Base-by-base conservation (phyloP, 2,329 filamentous ascomycete genomes). In the Colletotrichum melonis region DNA sequence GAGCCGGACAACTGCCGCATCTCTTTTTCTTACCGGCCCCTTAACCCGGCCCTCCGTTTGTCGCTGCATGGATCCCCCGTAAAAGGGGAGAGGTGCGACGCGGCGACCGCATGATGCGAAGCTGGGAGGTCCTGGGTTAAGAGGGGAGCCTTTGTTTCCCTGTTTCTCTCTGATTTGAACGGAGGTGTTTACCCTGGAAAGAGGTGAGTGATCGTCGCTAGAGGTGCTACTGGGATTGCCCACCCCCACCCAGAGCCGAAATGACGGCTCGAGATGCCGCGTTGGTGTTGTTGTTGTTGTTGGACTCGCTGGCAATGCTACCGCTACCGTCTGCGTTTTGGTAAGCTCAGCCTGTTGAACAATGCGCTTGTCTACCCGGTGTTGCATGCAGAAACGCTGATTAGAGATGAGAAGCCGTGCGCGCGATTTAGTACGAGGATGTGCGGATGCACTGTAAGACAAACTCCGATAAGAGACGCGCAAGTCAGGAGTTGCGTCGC, bases 1-100 rank as follows among this genome's bases (percentile, higher is more conserved):
- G 69, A 57, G 60, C 54, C 67, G 70, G 70, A 60, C 60, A 69
- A 73, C 66, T 73, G 66, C 70, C 70, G 70, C 60, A 62, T 65
- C 66, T 63, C 58, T 60, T 54, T 46, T 46, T 49, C 16, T 28
- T 16, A 59, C 54, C 66, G 66, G 70, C 67, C 70, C 70, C 67
- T 65, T 73, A 49, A 70, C 67, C 70, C 60, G 67, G 67, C 26
- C 11, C 67, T 60, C 67, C 67, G 60, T 60, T 60, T 62, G 62
- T 73, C 60, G 49, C 60, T 38, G 56, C 54, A 73, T 70, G 70
- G 67, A 65, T 22, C 28, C 70, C 67, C 60, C 67, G 60, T 73
- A 65, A 65, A 73, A 57, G 60, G 56, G 32, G 60, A 68, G 57
- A 63, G 64, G 63, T 49, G 68, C 63, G 68, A 60, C 63, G 64